A percentile compares a stretch with the other conserved stretches of the same genome.
These are phyloP conservation scores for Oleoguttula mirabilis DNA, from an alignment of 495 filamentous ascomycete genomes.

Conservation along the genomic window DNA sequence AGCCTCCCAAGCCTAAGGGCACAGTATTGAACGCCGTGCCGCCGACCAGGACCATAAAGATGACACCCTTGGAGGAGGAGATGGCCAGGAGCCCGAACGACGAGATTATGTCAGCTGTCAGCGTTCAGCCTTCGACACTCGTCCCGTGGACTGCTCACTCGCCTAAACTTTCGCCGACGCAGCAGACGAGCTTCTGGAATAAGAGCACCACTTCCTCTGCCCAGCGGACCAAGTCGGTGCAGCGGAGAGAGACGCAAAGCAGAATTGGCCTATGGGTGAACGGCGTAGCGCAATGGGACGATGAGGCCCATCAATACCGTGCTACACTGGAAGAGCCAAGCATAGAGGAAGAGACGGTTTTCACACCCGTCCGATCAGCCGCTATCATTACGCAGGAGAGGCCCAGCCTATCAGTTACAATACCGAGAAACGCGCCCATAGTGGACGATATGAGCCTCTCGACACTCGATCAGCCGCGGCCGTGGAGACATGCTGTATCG, in stretches of 20 bases:
- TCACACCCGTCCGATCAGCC: constrained; percentile 1
- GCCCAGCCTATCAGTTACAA: constrained; percentile 5
- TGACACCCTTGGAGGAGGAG: constrained; percentile 24
- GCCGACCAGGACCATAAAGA: constrained; percentile 4
- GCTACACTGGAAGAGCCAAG: constrained; percentile 4
- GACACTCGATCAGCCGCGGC: constrained; percentile 1
- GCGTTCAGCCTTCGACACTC: not conserved
- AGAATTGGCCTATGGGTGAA: constrained; percentile 28
- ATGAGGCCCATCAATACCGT: not conserved
- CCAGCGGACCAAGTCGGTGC: constrained; percentile 8
- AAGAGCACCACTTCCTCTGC: not conserved
- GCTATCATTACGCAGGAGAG: not conserved
- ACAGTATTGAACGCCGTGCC: constrained; percentile 15
- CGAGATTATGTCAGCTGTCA: constrained; percentile 23
- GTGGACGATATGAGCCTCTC: not conserved
- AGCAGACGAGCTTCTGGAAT: not conserved
- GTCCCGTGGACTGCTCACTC: not conserved
- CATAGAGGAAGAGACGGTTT: constrained; percentile 1
- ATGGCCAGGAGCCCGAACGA: constrained; percentile 29
- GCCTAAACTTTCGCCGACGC: not conserved
- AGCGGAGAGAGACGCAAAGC: constrained; percentile 9
- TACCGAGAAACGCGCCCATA: not conserved
- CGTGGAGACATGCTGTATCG: not conserved
- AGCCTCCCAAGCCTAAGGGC: constrained; percentile 4
- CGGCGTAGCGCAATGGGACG: constrained; percentile 26